Base-by-base conservation (phyloP, 2,329 filamentous ascomycete species). In the Penicillium psychrosexuale region DNA sequence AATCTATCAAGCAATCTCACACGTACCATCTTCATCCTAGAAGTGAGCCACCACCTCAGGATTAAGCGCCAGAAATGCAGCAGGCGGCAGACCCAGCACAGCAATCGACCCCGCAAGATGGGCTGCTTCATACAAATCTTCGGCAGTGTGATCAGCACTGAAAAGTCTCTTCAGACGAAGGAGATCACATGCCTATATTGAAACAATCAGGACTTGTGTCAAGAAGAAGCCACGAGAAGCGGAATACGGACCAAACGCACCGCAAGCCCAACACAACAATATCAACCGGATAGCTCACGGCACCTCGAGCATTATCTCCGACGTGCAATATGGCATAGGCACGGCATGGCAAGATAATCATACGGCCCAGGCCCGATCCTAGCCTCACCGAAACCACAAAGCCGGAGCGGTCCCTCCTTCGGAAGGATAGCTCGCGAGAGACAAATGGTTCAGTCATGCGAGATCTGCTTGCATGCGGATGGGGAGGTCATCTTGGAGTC, bases 61-160 rank as follows among this genome's bases (percentile, higher is more conserved):
- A 5, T 61, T 53, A 49, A 45, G 62, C 5, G 54, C 59, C n/a
- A 75, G 62, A 7, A 78, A 67, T 0, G 61, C 58, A 13, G 63
- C 52, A 2, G 77, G 75, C 11, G 77, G 77, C 11, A 66, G 66
- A 0, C 77, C 77, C 11, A 81, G 65, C 0, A 78, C 56, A 3
- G 66, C 69, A 31, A 77, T 71, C 0, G 80, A 70, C 55, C 80
- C 73, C 0, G 78, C 75, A 11, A 80, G 69, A 60, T 78, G 76
- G 1, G 73, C 67, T 27, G 71, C 73, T 13, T 71, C 66, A 42
- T 78, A 79, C 0, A 56, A 61, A 19, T 74, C 51, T 17, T 59
- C 48, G 51, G 75, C 69, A 1, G 69, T 66, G 33, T 78, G 74
- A 0, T 66, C 33, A n/a, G 72, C 66, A 12, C 66, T 66, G 56